These are phyloP conservation scores for Pseudogymnoascus sp. DNA, from an alignment of 2,329 filamentous ascomycete species.

Conservation along the genomic window DNA sequence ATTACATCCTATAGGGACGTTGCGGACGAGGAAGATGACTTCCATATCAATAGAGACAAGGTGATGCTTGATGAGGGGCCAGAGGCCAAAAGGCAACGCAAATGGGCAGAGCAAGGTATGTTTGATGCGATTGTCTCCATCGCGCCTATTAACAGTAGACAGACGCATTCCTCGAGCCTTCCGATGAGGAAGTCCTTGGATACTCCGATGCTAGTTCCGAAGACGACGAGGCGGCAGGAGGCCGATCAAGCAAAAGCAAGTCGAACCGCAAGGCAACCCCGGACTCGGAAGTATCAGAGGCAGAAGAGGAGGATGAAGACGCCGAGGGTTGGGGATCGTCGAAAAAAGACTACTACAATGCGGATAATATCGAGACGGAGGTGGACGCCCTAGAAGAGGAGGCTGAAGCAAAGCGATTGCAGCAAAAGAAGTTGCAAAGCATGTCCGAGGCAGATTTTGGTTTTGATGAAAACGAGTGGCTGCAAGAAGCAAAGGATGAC, in stretches of 20 bases:
- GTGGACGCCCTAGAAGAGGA: conserved; percentile 81
- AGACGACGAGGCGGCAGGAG: conserved; percentile 26
- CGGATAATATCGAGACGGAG: conserved; percentile 62
- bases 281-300: conserved; percentile 47
- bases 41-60: conserved; percentile 78
- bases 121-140: conserved; percentile 16
- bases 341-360: conserved; percentile 87
- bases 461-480: conserved; percentile 85
- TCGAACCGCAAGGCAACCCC: conserved; percentile 51
- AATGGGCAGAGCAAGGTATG: conserved; percentile 57
- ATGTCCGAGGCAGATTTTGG: conserved; percentile 91
- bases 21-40: conserved; percentile 89
- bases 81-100: conserved; percentile 67
- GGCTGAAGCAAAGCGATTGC: conserved; percentile 75
- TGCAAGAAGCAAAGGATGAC: conserved; percentile 46
- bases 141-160: conserved; percentile 14
- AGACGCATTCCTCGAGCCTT: conserved; percentile 50
- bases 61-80: conserved; percentile 78
- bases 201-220: conserved; percentile 40
- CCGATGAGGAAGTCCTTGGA: conserved; percentile 54
- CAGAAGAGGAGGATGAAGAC: conserved; percentile 49
- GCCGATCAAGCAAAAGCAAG: conserved; percentile 29
- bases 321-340: conserved; percentile 78
- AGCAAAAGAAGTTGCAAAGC: conserved; percentile 81
- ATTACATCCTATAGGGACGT: conserved; percentile 70